Percentiles rank a stretch among this genome's conserved stretches.
Evolutionary conservation across 1,284 basidiomycete genomes (phyloP).

Genomic region (Pisolithus thermaeus): DNA sequence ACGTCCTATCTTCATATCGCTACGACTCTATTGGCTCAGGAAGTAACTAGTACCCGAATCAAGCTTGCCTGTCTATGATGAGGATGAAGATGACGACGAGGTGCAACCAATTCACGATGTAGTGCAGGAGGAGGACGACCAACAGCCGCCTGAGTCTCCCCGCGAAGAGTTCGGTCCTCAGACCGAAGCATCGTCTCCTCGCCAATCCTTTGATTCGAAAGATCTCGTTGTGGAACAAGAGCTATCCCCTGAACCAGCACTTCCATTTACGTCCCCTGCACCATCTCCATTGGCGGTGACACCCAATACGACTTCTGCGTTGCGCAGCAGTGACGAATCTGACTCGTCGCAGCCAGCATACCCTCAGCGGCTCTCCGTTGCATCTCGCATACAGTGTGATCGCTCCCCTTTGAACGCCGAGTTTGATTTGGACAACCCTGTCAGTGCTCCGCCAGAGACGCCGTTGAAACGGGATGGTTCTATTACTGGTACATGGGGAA

Average conservation of each 20-base stretch:
- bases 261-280: slow-evolving; percentile 43
- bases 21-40: slow-evolving; percentile 8
- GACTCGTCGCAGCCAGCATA: slow-evolving; percentile 43
- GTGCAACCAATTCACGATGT: slow-evolving; percentile 23
- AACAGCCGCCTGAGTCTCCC: slow-evolving; percentile 37
- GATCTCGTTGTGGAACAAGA: slow-evolving; percentile 58
- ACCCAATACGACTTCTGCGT: slow-evolving; percentile 35
- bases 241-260: slow-evolving; percentile 44
- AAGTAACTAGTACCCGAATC: slow-evolving; percentile 41
- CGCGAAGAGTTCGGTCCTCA: slow-evolving; percentile 29
- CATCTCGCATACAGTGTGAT: slow-evolving; percentile 49
- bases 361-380: slow-evolving; percentile 56
- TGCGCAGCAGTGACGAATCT: slow-evolving; percentile 41
- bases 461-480: slow-evolving; percentile 52
- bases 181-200: slow-evolving; percentile 45
- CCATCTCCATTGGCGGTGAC: slow-evolving; percentile 44
- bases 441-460: slow-evolving; percentile 36
- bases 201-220: slow-evolving; percentile 45
- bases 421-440: slow-evolving; percentile 54
- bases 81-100: slow-evolving; percentile 46
- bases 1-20: slow-evolving; percentile 20
- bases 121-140: slow-evolving; percentile 35
- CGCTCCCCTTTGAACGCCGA: slow-evolving; percentile 50
- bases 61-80: slow-evolving; percentile 57
- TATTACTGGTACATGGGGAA: slow-evolving; percentile 59